Base-by-base conservation (phyloP, 768 basidiomycete genomes). In the Podaxis pistillaris region DNA sequence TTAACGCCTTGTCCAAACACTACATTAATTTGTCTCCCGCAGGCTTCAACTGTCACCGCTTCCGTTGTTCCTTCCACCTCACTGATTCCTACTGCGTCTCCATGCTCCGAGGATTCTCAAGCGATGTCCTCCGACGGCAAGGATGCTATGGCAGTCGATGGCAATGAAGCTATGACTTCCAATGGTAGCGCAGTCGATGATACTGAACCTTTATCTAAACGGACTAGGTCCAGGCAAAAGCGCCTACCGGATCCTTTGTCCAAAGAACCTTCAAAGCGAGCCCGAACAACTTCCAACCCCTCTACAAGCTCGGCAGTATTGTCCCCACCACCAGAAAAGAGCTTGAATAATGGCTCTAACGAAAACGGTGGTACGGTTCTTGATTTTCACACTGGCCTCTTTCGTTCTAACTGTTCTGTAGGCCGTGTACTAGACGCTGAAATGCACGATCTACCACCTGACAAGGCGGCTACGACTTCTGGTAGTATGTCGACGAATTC, bases 151-250 rank as follows among this genome's bases (percentile, higher is more conserved):
- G n/a, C 28, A 17, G 37, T 44, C 19, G 50, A 40, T 26, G 8
- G n/a, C 15, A 24, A 60, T 53, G 19, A 26, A 52, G 17, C 15
- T 13, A 15, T 24, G 15, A 2, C 24, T 11, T 40, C 26, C 7
- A 38, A 26, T 30, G 17, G 26, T 8, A 73, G 36, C 68, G 68
- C 38, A 66, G 65, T 38, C 44, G 26, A 50, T 7, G 53, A 33
- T 8, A 19, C 13, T 67, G 68, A 46, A 67, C 62, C 26, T 51
- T 38, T 46, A 2, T 17, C 63, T 12, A 58, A 41, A 53, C 50
- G 56, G 12, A 63, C 54, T n/a, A 49, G 54, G 36, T 63, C 58
- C 7, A 58, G 44, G 22, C 37, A 56, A 11, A 63, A 58, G 17
- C 56, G 63, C 8, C 26, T 22, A 2, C 46, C 54, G 6, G 44